Evolutionary conservation across 2,329 filamentous ascomycete species (phyloP), one percentile per base, ranked within the genome.

Genomic region (Colletotrichum coccodes): DNA sequence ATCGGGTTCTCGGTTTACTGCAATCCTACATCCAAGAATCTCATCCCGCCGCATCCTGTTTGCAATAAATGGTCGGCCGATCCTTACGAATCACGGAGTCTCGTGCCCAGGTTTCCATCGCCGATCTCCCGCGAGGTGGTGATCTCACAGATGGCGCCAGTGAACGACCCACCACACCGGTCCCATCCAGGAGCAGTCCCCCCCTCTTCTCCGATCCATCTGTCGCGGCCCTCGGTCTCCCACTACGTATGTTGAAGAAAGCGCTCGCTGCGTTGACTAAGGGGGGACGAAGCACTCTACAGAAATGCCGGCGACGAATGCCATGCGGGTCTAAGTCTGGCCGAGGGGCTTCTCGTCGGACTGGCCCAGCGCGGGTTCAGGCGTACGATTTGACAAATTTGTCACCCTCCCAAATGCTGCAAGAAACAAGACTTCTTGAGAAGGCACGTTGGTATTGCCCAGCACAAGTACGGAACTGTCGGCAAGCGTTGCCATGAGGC

Each of bases 61-160:
- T 21, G 38, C 30, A 67, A 12, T 23, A 56, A 49, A 14, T 6
- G 11, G 30, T 18, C 32, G 26, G 52, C 53, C 23, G 65, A 68
- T 64, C 60, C 21, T 64, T 59, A 46, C 65, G 26, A 26, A 49
- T 58, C 65, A 58, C 53, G 65, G 38, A 52, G 12, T 16, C 4
- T 21, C 11, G 34, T 18, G 49, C 53, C 36, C 60, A 49, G 30
- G n/a, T 49, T 53, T 6, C 12, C 30, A n/a, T 40, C 32, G 65
- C 60, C 65, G 60, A 68, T 68, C 65, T 50, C 65, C 65, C 60
- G 46, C 65, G 32, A 64, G 36, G 30, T 28, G 26, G 53, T 59
- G 26, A 32, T 46, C n/a, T 40, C 32, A 14, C 46, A 26, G 60
- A 47, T 46, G 38, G 9, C 53, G n/a, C 12, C 23, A 9, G 6